Conservation (phyloP, 768 basidiomycete species). For the Serpula lacrymans region DNA sequence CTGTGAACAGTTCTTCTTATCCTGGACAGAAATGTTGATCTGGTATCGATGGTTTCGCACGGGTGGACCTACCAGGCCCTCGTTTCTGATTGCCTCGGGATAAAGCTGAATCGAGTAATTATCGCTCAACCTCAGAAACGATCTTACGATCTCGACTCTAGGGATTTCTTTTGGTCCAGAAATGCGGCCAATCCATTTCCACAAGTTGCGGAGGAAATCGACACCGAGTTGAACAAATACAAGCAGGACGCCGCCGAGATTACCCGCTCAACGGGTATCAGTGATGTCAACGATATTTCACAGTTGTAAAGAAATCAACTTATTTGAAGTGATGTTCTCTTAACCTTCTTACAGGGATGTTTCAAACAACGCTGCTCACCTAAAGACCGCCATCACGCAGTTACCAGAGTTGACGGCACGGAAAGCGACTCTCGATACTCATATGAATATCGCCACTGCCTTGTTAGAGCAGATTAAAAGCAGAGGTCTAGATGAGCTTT, state of each 20-base stretch:
- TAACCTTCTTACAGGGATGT: slow-evolving; percentile 57
- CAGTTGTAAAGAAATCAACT: slow-evolving; percentile 70
- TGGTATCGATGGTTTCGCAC: slow-evolving; percentile 90
- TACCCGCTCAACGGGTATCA: slow-evolving; percentile 92
- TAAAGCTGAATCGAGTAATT: slow-evolving; percentile 93
- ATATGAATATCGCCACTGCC: slow-evolving; percentile 99
- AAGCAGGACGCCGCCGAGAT: slow-evolving; percentile 97
- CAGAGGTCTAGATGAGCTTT: slow-evolving; percentile 93
- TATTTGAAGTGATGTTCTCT: not conserved
- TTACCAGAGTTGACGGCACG: slow-evolving; percentile 95
- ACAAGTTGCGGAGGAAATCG: slow-evolving; percentile 97
- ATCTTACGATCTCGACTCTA: slow-evolving; percentile 94
- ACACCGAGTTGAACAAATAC: slow-evolving; percentile 84
- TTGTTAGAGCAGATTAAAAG: slow-evolving; percentile 93
- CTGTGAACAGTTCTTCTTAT: slow-evolving; percentile 76
- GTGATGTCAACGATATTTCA: slow-evolving; percentile 91
- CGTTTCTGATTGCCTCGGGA: slow-evolving; percentile 95
- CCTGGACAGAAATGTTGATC: slow-evolving; percentile 91
- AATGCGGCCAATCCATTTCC: slow-evolving; percentile 97
- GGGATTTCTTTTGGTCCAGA: slow-evolving; percentile 99
- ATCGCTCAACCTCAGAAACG: slow-evolving; percentile 72
- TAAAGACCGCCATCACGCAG: slow-evolving; percentile 97
- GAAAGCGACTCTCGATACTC: slow-evolving; percentile 94
- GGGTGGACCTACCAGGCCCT: slow-evolving; percentile 99
- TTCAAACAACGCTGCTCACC: slow-evolving; percentile 86